Conservation (phyloP, 441 rosid species). For the Jatropha multifida region DNA sequence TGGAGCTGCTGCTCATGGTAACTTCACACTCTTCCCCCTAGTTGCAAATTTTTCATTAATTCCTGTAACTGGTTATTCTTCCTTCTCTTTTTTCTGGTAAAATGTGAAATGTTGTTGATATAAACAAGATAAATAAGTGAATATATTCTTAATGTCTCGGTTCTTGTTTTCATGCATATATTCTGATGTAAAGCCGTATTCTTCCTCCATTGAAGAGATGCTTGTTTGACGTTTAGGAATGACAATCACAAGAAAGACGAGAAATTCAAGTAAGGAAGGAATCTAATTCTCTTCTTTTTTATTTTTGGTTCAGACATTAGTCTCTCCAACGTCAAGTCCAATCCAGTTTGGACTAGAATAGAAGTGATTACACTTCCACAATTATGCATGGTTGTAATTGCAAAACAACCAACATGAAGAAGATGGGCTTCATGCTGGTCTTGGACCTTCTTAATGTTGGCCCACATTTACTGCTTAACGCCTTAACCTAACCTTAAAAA, state of each 20-base stretch:
- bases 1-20: conserved; percentile 29
- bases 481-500: background rate
- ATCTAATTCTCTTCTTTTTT: conserved; percentile 7
- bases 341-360: too few species aligned
- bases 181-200: conserved; percentile 17
- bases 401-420: too few species aligned
- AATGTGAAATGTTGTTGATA: too few species aligned
- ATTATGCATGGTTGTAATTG: too few species aligned
- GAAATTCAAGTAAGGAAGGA: background rate
- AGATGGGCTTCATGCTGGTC: background rate
- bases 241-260: background rate
- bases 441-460: background rate
- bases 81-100: background rate
- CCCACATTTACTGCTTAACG: background rate
- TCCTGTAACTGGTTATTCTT: background rate
- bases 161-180: background rate
- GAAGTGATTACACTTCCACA: too few species aligned
- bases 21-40: background rate
- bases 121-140: too few species aligned
- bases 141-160: background rate
- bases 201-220: conserved; percentile 23
- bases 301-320: background rate
- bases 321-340: too few species aligned
- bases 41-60: background rate
- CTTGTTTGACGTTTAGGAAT: conserved; percentile 2